These are phyloP conservation scores for Rhododendron ferrugineum DNA, from an alignment of 148 eudicot genomes.

Conservation along the genomic window DNA sequence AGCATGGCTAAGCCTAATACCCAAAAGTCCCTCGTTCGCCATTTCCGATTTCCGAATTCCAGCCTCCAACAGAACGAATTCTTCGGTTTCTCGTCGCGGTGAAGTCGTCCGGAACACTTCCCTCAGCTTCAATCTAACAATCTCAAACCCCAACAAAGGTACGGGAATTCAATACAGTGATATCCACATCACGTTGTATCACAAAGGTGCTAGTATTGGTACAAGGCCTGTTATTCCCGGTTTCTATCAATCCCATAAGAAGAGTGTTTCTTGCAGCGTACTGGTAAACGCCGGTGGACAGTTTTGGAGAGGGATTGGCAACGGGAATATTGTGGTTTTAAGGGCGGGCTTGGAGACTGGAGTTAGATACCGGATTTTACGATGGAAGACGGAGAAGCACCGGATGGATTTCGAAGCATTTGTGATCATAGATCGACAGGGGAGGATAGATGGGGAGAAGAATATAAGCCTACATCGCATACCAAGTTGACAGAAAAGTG, in stretches of 20 bases:
- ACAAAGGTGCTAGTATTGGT: background rate
- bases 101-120: background rate
- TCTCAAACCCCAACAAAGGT: slow-evolving; percentile 32
- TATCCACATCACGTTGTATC: background rate
- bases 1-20: slow-evolving; percentile 20
- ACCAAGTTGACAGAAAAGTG: background rate
- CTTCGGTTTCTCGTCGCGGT: background rate
- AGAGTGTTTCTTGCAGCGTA: background rate
- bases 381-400: slow-evolving; percentile 22
- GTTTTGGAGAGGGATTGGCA: background rate
- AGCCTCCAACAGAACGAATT: background rate
- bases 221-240: background rate
- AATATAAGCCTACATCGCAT: background rate
- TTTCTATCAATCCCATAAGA: slow-evolving; percentile 25
- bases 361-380: slow-evolving; percentile 15
- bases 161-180: slow-evolving; percentile 15
- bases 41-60: slow-evolving; percentile 6
- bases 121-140: slow-evolving; percentile 4
- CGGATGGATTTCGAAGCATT: slow-evolving; percentile 11
- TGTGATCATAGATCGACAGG: slow-evolving; percentile 7
- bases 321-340: background rate
- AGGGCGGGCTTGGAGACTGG: slow-evolving; percentile 12
- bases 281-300: background rate
- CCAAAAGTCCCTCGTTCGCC: slow-evolving; percentile 18
- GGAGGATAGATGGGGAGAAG: slow-evolving; percentile 7